phyloP scores from a whole-genome alignment of 225 moss, liverwort and hornwort species.

The Ulota crispa region DNA sequence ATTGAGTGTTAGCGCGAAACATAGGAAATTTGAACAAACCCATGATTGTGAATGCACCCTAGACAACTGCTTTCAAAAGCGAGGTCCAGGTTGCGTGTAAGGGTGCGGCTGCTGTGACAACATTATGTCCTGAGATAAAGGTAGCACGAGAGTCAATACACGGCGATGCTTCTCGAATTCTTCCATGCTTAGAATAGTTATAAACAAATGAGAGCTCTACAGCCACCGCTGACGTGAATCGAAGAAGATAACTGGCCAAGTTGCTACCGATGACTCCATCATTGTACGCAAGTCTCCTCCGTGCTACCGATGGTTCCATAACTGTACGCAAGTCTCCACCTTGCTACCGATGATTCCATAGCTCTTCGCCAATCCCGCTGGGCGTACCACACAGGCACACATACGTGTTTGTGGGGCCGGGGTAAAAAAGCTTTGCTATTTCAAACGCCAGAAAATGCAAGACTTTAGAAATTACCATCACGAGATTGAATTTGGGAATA shows the following conservation, averaged over 20 bases:
- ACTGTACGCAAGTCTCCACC: neutral
- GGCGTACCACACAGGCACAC: too few species aligned
- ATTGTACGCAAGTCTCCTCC: too few species aligned
- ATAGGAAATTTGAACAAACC: too few species aligned
- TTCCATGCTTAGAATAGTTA: neutral
- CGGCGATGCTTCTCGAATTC: neutral
- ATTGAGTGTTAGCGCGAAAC: too few species aligned
- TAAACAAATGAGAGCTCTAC: neutral
- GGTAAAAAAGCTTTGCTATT: too few species aligned
- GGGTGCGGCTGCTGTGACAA: neutral
- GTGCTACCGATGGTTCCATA: neutral
- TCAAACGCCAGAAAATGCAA: too few species aligned
- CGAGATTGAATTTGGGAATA: too few species aligned
- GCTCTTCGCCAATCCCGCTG: neutral
- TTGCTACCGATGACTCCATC: neutral
- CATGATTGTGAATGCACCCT: too few species aligned
- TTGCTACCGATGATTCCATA: neutral
- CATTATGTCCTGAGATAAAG: neutral
- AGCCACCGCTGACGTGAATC: neutral
- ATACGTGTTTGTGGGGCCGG: too few species aligned
- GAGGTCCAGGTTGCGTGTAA: too few species aligned
- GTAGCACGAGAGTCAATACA: neutral
- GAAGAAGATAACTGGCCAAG: neutral
- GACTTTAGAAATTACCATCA: too few species aligned
- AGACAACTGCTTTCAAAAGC: too few species aligned